Base-by-base conservation (phyloP, 2,329 filamentous ascomycete species). In the Monosporascus cannonballus region DNA sequence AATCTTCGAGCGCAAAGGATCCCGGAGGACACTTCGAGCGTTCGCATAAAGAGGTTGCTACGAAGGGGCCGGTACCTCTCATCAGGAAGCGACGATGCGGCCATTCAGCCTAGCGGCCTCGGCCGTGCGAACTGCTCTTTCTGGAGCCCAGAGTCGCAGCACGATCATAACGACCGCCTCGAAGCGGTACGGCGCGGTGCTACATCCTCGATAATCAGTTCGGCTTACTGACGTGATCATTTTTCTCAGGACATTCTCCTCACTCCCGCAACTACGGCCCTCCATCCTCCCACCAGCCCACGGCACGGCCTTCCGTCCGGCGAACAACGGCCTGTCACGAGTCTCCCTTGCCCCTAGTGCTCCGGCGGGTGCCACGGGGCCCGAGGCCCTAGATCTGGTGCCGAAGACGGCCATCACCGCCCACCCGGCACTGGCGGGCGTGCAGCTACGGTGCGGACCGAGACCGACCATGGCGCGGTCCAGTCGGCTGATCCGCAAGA, bases 361-460 rank as follows among this genome's bases (percentile, higher is more conserved):
- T 6, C 18, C 63, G 30, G 46, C 59, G 4, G 50, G 57, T 20
- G 50, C 59, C 1, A 51, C 54, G 17, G 36, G 48, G 3, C 56
- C 54, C 24, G 56, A 55, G 27, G 59, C 66, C 17, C 64, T 69
- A 27, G 79, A 83, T 56, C 54, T 81, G 20, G 72, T 82, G 11
- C 69, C 75, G 24, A 65, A 64, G 50, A 61, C 69, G 14, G 65
- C 76, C 54, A 73, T 84, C 57, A 76, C 79, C 14, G 64, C 76
- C 27, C 75, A 82, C 65, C 80, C 80, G 30, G 76, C 77, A 8
- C 67, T 83, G n/a, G 67, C 64, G 5, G 73, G 69, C 47, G 58
- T 63, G 54, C 80, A 83, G 69, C 70, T 83, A 57, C 78, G 81
- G 51, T 84, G 76, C 70, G 81, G 79, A 1, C 81, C 80, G 47